Conservation (phyloP, 2,329 filamentous ascomycete genomes). For the Sporothrix brasiliensis region DNA sequence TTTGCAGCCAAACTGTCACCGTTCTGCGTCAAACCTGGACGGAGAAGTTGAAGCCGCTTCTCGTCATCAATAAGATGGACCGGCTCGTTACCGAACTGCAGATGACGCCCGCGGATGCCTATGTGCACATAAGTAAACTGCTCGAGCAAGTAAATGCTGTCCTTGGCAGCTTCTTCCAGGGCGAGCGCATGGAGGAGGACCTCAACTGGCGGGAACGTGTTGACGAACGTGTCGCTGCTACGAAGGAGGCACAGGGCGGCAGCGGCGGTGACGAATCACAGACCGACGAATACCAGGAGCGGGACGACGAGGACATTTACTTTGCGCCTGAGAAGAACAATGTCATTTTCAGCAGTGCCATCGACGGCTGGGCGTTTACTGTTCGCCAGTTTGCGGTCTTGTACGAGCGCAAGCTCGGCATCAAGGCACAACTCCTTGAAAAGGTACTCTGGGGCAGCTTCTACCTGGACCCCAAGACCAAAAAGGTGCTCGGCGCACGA, state of each 20-base stretch:
- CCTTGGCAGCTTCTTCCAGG: conserved; percentile 95
- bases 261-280: conserved; percentile 58
- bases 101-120: conserved; percentile 88
- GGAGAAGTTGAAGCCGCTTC: conserved; percentile 89
- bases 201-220: conserved; percentile 92
- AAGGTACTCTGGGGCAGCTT: conserved; percentile 97
- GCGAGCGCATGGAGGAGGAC: conserved; percentile 98
- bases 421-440: conserved; percentile 84
- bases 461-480: conserved; percentile 95
- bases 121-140: conserved; percentile 83
- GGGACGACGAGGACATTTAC: conserved; percentile 94
- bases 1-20: conserved; percentile 97
- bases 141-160: conserved; percentile 97
- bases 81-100: conserved; percentile 90
- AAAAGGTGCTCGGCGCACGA: conserved; percentile 85
- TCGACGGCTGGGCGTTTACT: conserved; percentile 99
- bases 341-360: conserved; percentile 96
- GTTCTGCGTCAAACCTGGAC: conserved; percentile 93
- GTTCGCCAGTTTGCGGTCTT: conserved; percentile 88
- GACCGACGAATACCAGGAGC: conserved; percentile 77
- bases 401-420: conserved; percentile 96
- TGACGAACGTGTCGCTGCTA: conserved; percentile 78
- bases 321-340: conserved; percentile 99
- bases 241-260: conserved; percentile 50
- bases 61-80: conserved; percentile 99